Percentiles rank a stretch among this genome's conserved stretches.
These are phyloP conservation scores for Penicillium aurantiogriseum DNA, from an alignment of 2,329 filamentous ascomycete species.

Conservation along the genomic window DNA sequence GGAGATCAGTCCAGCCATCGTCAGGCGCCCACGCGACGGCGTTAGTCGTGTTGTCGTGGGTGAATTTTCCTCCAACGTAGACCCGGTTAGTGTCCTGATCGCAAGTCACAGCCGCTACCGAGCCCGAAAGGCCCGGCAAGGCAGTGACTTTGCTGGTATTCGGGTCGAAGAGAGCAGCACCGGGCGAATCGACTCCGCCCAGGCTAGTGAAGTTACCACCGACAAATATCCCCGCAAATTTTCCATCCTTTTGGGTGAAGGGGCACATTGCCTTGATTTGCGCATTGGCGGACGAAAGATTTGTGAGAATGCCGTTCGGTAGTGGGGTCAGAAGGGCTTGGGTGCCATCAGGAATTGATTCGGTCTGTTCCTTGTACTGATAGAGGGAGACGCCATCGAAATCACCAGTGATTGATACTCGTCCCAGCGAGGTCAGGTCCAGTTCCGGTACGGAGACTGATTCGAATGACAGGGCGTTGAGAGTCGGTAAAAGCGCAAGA, in stretches of 20 bases:
- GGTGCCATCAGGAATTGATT: slow-evolving; percentile 65
- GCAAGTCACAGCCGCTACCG: slow-evolving; percentile 79
- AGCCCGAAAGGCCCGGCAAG: slow-evolving; percentile 77
- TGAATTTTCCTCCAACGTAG: slow-evolving; percentile 87
- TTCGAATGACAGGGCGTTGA: slow-evolving; percentile 37
- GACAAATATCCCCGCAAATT: slow-evolving; percentile 71
- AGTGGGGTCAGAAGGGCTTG: slow-evolving; percentile 77
- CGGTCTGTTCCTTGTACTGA: slow-evolving; percentile 75
- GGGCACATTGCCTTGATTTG: slow-evolving; percentile 86
- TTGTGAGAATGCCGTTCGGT: slow-evolving; percentile 79
- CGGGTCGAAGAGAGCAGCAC: slow-evolving; percentile 78
- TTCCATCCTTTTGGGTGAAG: slow-evolving; percentile 66
- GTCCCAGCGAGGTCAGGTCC: slow-evolving; percentile 73
- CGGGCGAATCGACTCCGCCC: slow-evolving; percentile 70
- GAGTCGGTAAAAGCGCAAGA: slow-evolving; percentile 28
- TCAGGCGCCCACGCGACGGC: slow-evolving; percentile 76
- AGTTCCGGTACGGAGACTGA: slow-evolving; percentile 48
- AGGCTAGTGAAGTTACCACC: slow-evolving; percentile 96
- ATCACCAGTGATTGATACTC: slow-evolving; percentile 81
- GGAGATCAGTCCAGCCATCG: slow-evolving; percentile 72
- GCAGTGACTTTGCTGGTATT: slow-evolving; percentile 67
- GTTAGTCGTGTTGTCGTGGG: slow-evolving; percentile 77
- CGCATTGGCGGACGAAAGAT: slow-evolving; percentile 74
- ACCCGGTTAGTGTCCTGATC: slow-evolving; percentile 75
- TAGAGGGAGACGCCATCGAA: slow-evolving; percentile 91